These are phyloP conservation scores for Cystofilobasidium capitatum DNA, from an alignment of 768 basidiomycete genomes.

Conservation along the genomic window DNA sequence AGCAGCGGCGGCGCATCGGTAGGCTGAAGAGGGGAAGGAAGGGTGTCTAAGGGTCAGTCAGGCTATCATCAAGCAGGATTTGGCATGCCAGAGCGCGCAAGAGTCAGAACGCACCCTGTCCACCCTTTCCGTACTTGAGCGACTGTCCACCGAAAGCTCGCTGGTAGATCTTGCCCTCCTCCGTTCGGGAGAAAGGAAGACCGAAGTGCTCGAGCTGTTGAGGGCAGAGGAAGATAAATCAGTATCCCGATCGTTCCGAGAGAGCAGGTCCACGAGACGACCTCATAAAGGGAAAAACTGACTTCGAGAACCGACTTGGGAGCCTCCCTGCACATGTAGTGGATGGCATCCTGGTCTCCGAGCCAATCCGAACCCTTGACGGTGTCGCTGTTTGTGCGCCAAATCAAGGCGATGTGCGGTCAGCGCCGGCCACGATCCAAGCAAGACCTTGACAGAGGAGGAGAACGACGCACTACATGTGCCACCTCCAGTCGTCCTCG, in stretches of 20 bases:
- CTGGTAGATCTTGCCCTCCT: slow-evolving; percentile 99
- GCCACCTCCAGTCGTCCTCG: slow-evolving; percentile 99
- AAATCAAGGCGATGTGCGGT: neutral
- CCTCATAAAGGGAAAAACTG: neutral
- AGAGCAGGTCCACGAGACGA: neutral
- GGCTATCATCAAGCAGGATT: neutral
- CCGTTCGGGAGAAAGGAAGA: slow-evolving; percentile 95
- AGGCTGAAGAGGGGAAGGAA: slow-evolving; percentile 46
- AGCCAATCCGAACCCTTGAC: slow-evolving; percentile 99
- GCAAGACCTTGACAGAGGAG: slow-evolving; percentile 25
- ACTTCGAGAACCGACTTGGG: slow-evolving; percentile 89
- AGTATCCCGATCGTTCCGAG: neutral
- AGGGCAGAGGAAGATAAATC: neutral
- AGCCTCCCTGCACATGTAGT: slow-evolving; percentile 98
- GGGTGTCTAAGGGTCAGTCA: no score
- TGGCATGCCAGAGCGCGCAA: neutral
- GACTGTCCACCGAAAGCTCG: slow-evolving; percentile 99
- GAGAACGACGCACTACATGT: slow-evolving; percentile 54
- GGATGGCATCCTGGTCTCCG: slow-evolving; percentile 98
- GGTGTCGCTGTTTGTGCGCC: slow-evolving; percentile 35
- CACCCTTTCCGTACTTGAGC: slow-evolving; percentile 91
- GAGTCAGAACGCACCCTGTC: slow-evolving; percentile 47
- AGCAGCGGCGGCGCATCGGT: slow-evolving; percentile 95
- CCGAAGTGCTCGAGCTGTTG: slow-evolving; percentile 91
- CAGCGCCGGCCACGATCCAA: neutral